Evolutionary conservation across 805 yeast genomes (phyloP).

Genomic region (Kodamaea leandrae): DNA sequence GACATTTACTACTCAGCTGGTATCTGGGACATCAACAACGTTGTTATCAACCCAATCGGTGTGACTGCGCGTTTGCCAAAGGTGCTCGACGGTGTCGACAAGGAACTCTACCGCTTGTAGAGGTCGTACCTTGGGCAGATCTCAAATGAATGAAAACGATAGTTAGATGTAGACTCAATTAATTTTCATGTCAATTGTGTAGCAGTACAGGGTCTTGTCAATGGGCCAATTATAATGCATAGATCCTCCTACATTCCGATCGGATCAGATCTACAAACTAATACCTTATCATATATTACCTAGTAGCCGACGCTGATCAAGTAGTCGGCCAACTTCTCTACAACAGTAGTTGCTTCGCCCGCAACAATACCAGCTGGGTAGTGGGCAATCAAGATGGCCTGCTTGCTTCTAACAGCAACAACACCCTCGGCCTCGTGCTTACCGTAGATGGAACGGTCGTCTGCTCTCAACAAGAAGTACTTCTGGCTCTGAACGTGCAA

Average conservation of each 20-base stretch:
- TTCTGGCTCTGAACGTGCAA: slow-evolving; percentile 82
- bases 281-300: slow-evolving; percentile 2
- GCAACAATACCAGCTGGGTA: slow-evolving; percentile 89
- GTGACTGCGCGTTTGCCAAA: slow-evolving; percentile 37
- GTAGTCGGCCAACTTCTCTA: slow-evolving; percentile 94
- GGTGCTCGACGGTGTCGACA: slow-evolving; percentile 29
- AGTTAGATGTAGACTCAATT: neutral
- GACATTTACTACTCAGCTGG: slow-evolving; percentile 66
- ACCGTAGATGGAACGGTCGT: slow-evolving; percentile 91
- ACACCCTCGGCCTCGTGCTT: slow-evolving; percentile 86
- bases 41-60: slow-evolving; percentile 53
- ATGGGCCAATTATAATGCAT: too few species aligned
- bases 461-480: slow-evolving; percentile 85
- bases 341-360: slow-evolving; percentile 92
- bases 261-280: neutral
- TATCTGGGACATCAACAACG: slow-evolving; percentile 72
- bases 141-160: neutral
- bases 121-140: too few species aligned
- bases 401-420: slow-evolving; percentile 88
- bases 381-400: slow-evolving; percentile 90
- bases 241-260: too few species aligned
- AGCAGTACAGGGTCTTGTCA: too few species aligned
- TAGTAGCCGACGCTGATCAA: slow-evolving; percentile 84
- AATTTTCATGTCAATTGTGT: neutral
- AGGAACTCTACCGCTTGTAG: slow-evolving; percentile 9